phyloP scores from a whole-genome alignment of 2,329 filamentous ascomycete species.

The Didymella sp. region DNA sequence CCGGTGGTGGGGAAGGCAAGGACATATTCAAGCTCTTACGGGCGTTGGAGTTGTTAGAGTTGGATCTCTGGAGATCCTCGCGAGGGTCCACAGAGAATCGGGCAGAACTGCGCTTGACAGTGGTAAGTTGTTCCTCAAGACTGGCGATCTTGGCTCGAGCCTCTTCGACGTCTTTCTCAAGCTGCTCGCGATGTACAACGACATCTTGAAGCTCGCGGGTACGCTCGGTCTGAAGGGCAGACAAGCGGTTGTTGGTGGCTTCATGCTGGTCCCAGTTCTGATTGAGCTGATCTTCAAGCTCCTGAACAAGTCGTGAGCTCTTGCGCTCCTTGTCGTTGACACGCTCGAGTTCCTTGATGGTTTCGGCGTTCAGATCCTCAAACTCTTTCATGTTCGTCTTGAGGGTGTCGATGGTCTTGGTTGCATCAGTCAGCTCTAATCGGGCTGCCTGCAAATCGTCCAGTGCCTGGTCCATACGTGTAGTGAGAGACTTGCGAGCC shows the following conservation, averaged over 20 bases:
- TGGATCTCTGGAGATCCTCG: constrained; percentile 61
- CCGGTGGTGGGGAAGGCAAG: constrained; percentile 90
- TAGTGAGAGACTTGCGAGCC: constrained; percentile 55
- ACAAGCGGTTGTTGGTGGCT: constrained; percentile 81
- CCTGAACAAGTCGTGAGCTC: constrained; percentile 88
- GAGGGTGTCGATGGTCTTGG: constrained; percentile 48
- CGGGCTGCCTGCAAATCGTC: constrained; percentile 53
- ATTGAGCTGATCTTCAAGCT: constrained; percentile 95
- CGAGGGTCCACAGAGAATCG: constrained; percentile 56
- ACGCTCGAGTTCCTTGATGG: constrained; percentile 63
- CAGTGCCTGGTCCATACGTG: constrained; percentile 52
- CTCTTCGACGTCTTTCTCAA: constrained; percentile 74
- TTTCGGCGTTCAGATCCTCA: constrained; percentile 60
- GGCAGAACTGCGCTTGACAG: constrained; percentile 58
- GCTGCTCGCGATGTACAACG: constrained; percentile 51
- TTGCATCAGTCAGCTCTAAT: constrained; percentile 53
- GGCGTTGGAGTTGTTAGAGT: constrained; percentile 70
- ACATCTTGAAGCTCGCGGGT: constrained; percentile 53
- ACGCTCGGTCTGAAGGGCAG: constrained; percentile 63
- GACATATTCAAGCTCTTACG: constrained; percentile 88
- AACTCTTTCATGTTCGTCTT: constrained; percentile 56
- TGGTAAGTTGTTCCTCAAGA: constrained; percentile 75
- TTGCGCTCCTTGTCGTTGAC: constrained; percentile 78
- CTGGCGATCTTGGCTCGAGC: constrained; percentile 75
- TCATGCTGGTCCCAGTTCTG: constrained; percentile 95